These are phyloP conservation scores for Sarocladium kiliense DNA, from an alignment of 2,329 filamentous ascomycete genomes.

Conservation along the genomic window DNA sequence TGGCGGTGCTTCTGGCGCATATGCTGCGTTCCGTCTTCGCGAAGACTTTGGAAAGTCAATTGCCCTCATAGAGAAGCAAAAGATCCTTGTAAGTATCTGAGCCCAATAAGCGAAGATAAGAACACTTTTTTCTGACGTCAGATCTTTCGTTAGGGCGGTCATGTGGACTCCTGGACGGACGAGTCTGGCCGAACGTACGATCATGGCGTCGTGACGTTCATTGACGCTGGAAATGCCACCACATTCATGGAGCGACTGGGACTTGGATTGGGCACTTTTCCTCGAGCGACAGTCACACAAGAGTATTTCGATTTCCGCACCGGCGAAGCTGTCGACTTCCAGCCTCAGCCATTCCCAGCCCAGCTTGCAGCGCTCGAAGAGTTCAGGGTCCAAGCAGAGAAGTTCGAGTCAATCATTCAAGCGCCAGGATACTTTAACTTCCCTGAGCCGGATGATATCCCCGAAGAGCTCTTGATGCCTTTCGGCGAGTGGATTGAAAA, in stretches of 20 bases:
- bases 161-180: constrained; percentile 41
- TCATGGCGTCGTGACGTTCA: constrained; percentile 32
- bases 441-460: constrained; percentile 29
- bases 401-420: constrained; percentile 25
- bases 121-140: too few relatives aligned
- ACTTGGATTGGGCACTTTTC: constrained; percentile 21
- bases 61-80: constrained; percentile 28
- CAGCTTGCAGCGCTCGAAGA: constrained; percentile 19
- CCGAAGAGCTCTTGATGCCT: constrained; percentile 34
- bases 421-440: constrained; percentile 31
- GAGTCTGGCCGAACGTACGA: constrained; percentile 27
- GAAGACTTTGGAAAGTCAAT: constrained; percentile 28
- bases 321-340: constrained; percentile 25
- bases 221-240: constrained; percentile 31
- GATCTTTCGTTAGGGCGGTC: constrained; percentile 34
- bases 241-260: constrained; percentile 40
- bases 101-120: too few relatives aligned
- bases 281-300: constrained; percentile 19
- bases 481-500: constrained; percentile 44
- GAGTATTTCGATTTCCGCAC: constrained; percentile 30
- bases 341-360: constrained; percentile 15
- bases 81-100: constrained; percentile 21
- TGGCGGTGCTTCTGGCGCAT: constrained; percentile 29
- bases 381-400: constrained; percentile 22
- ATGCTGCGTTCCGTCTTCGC: constrained; percentile 30